These are phyloP conservation scores for Platanus orientalis DNA, from an alignment of 164 flowering plant genomes.

Conservation along the genomic window DNA sequence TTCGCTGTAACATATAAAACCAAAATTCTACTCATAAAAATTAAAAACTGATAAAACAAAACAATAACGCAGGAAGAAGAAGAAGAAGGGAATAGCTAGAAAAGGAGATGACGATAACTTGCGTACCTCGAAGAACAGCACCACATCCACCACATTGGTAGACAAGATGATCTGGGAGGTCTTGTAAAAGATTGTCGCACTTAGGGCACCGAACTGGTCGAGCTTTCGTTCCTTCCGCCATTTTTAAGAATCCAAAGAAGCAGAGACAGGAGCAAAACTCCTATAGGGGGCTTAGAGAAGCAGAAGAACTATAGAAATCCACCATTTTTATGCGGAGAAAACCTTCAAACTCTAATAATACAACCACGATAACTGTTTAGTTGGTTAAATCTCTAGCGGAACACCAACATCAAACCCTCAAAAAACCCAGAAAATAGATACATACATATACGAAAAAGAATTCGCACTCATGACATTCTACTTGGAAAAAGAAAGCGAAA, in stretches of 20 bases:
- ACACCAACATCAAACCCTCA: too few relatives aligned
- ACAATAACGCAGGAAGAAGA: background rate
- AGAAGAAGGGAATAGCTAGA: background rate
- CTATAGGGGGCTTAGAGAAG: background rate
- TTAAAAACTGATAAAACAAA: background rate
- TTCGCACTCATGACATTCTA: too few relatives aligned
- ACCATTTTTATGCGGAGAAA: background rate
- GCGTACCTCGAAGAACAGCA: constrained; percentile 50
- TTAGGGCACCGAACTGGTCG: constrained; percentile 64
- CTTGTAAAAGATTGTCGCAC: constrained; percentile 51
- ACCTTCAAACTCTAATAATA: too few relatives aligned
- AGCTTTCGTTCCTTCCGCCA: constrained; percentile 45
- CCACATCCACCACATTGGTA: constrained; percentile 65
- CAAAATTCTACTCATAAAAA: constrained; percentile 9
- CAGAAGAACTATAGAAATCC: background rate
- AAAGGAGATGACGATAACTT: background rate
- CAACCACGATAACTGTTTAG: too few relatives aligned
- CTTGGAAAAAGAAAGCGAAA: too few relatives aligned
- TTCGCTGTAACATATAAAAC: constrained; percentile 33
- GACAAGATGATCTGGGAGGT: constrained; percentile 39
- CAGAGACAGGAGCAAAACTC: background rate
- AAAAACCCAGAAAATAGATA: too few relatives aligned
- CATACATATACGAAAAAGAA: too few relatives aligned
- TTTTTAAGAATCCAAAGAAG: constrained; percentile 1
- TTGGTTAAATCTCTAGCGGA: too few relatives aligned